Conservation (phyloP, 2,329 filamentous ascomycete genomes). For the Cladophialophora exuberans region DNA sequence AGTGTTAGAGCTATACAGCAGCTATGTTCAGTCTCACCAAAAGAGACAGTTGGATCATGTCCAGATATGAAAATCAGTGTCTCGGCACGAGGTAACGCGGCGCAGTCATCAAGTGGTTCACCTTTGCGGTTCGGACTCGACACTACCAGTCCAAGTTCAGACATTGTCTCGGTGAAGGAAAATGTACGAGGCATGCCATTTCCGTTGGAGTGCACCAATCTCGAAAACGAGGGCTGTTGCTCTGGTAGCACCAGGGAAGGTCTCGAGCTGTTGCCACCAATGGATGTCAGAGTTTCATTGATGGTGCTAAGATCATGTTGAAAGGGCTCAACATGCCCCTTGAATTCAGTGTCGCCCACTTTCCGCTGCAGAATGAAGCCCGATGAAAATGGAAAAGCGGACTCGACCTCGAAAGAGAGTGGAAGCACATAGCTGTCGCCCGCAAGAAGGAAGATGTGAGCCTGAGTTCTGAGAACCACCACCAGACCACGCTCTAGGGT, state of each 20-base stretch:
- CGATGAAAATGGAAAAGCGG: constrained; percentile 77
- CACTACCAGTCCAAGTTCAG: constrained; percentile 33
- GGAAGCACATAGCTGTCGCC: constrained; percentile 88
- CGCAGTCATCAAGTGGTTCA: constrained; percentile 26
- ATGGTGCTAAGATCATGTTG: constrained; percentile 32
- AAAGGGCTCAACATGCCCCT: constrained; percentile 51
- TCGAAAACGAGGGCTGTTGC: constrained; percentile 59
- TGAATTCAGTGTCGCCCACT: constrained; percentile 47
- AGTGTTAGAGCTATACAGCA: constrained; percentile 28
- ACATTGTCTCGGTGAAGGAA: constrained; percentile 31
- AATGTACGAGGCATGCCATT: constrained; percentile 31
- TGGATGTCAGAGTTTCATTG: constrained; percentile 39
- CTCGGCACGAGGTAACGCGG: constrained; percentile 26
- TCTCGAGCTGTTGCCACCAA: constrained; percentile 43
- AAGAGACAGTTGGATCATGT: constrained; percentile 15
- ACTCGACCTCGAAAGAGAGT: constrained; percentile 91
- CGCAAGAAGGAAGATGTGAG: constrained; percentile 87
- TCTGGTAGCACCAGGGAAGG: constrained; percentile 54
- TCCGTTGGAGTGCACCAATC: constrained; percentile 37
- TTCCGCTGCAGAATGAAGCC: constrained; percentile 88
- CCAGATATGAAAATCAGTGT: constrained; percentile 29
- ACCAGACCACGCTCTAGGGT: constrained; percentile 62
- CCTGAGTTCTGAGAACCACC: constrained; percentile 88
- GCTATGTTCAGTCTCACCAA: neutral
- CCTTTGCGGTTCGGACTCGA: constrained; percentile 27